Percentiles rank a stretch among this genome's conserved stretches.
These are phyloP conservation scores for Capronia coronata DNA, from an alignment of 2,329 filamentous ascomycete genomes.

Conservation along the genomic window DNA sequence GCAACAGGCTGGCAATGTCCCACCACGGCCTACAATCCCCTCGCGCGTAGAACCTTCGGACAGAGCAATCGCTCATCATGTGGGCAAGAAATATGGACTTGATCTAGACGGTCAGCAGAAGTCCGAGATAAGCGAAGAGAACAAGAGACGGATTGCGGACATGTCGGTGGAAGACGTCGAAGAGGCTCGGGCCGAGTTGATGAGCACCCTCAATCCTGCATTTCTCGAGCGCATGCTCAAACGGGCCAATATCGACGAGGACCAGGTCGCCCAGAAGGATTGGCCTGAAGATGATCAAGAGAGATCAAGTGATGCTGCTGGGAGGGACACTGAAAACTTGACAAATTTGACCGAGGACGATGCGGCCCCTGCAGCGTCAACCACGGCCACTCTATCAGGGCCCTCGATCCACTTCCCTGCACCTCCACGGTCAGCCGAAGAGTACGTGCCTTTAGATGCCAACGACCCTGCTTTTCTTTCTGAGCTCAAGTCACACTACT, in stretches of 20 bases:
- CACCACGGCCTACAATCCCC: conserved; percentile 16
- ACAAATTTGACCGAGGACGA: conserved; percentile 15
- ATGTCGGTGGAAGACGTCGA: conserved; percentile 83
- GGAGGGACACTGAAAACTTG: conserved; percentile 10
- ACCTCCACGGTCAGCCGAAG: conserved; percentile 40
- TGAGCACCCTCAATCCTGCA: conserved; percentile 66
- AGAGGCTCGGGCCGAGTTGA: conserved; percentile 70
- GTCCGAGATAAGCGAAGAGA: conserved; percentile 71
- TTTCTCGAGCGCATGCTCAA: conserved; percentile 71
- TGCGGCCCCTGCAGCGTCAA: not conserved
- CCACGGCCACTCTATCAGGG: conserved; percentile 28
- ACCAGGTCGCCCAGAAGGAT: conserved; percentile 7
- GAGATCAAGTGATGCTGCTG: not conserved
- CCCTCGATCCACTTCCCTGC: conserved; percentile 41
- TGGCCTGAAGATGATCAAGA: conserved; percentile 15
- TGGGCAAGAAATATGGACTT: conserved; percentile 19
- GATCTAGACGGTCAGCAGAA: conserved; percentile 54
- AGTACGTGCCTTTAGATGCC: conserved; percentile 70
- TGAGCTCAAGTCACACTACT: conserved; percentile 86
- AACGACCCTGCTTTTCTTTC: conserved; percentile 74
- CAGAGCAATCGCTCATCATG: conserved; percentile 24
- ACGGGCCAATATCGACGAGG: conserved; percentile 67
- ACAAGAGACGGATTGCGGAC: conserved; percentile 61
- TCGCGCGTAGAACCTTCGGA: conserved; percentile 24
- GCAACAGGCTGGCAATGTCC: conserved; percentile 33